Base-by-base conservation (phyloP, 352 stramenopile genomes). In the Globisporangium abappressorium region DNA sequence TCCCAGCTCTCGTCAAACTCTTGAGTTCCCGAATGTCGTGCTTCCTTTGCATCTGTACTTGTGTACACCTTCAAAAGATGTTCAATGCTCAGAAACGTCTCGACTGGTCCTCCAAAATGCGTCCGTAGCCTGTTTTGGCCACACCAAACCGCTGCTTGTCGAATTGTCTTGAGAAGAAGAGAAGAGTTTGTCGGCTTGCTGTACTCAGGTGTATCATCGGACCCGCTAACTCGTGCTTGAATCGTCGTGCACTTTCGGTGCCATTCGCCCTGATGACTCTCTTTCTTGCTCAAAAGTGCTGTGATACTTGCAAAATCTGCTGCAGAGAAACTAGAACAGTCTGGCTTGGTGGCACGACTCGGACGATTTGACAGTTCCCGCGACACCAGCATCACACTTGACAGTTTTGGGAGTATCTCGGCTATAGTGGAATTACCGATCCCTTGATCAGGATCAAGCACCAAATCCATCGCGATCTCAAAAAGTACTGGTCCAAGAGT, bases 31-130 rank as follows among this genome's bases (percentile, higher is more conserved):
- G 34, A 15, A 20, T 49, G 28, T 11, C 18, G 8, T 1, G 7
- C 6, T 11, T 34, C 22, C 9, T 26, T 47, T n/a, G 26, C n/a
- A 30, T 62, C 56, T 3, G 43, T 28, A 30, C 28, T 38, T n/a
- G 70, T 66, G 68, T 82, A 75, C 41, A 76, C 57, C 30, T 85
- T 73, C 33, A 94, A 65, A 38, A 94, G 69, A 12, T 71, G 76
- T 65, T 96, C 87, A n/a, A 96, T 79, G 11, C 78, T 81, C 6
- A 81, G 79, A 78, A 96, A 94, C 26, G 76, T 92, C 62, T 92
- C 80, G 46, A 84, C 80, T 46, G 88, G 84, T 3, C 82, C 84
- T 41, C 88, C 88, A 61, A 93, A 86, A 64, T 90, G 81, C 4
- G 88, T 93, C 15, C 88, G 82, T 34, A 96, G 69, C 53, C 88